Conservation (phyloP, 2,329 filamentous ascomycete species). For the Paecilomyces niveus region DNA sequence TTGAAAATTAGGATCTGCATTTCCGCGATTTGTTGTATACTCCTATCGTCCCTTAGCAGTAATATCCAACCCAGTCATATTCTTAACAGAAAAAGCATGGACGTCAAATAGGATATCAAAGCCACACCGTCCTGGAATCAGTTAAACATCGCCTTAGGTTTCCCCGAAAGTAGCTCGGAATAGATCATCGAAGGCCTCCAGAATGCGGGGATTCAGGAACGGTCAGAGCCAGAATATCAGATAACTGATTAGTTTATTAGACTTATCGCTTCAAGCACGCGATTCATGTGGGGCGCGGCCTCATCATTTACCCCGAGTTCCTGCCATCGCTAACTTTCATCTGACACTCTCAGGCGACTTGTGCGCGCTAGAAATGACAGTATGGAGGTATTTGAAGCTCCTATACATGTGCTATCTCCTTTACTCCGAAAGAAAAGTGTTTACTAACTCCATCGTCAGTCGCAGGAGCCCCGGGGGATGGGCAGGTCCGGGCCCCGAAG, state of each 20-base stretch:
- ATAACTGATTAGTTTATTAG: not conserved
- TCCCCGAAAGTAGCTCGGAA: not conserved
- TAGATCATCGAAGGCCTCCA: not conserved
- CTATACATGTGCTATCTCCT: not conserved
- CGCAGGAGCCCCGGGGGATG: constrained; percentile 16
- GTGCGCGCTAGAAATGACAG: not conserved
- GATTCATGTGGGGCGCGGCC: not conserved
- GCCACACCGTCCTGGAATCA: not conserved
- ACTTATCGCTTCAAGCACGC: not conserved
- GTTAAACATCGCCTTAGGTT: not conserved
- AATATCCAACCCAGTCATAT: too few relatives aligned
- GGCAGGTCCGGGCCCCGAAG: constrained; percentile 29
- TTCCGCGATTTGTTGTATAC: too few relatives aligned
- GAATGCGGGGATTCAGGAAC: not conserved
- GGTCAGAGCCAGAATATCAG: not conserved
- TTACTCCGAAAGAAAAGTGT: not conserved
- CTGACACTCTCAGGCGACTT: not conserved
- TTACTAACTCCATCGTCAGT: not conserved
- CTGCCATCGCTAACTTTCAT: not conserved
- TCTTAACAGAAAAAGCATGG: too few relatives aligned
- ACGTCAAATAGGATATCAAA: too few relatives aligned
- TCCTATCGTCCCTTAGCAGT: too few relatives aligned
- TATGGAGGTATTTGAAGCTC: not conserved
- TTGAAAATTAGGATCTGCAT: too few relatives aligned
- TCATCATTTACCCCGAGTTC: not conserved